phyloP scores from a whole-genome alignment of 768 basidiomycete genomes.

The Galerina marginata region DNA sequence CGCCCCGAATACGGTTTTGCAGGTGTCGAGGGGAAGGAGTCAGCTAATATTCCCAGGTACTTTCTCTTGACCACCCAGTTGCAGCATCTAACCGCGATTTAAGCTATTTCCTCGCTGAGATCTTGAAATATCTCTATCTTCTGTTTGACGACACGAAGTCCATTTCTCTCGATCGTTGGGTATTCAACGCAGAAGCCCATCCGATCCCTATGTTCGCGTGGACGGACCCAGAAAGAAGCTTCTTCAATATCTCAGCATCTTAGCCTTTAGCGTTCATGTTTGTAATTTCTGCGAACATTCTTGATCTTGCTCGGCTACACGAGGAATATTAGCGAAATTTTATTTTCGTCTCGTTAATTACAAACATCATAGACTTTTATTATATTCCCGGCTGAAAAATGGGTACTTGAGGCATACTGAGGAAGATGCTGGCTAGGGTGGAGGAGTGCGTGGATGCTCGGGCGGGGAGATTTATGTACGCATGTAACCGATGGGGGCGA shows the following conservation, averaged over 20 bases:
- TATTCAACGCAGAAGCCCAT: constrained; percentile 75
- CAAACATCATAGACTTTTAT: too few species aligned
- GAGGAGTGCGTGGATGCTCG: too few species aligned
- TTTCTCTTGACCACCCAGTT: constrained; percentile 13
- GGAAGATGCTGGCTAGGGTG: too few species aligned
- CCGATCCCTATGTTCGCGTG: constrained; percentile 72
- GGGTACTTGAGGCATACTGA: too few species aligned
- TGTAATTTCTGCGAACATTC: too few species aligned
- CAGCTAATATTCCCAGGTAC: constrained; percentile 73
- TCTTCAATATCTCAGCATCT: constrained; percentile 30
- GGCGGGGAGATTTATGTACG: too few species aligned
- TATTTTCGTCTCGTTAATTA: too few species aligned
- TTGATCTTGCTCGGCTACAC: too few species aligned
- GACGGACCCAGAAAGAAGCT: constrained; percentile 53
- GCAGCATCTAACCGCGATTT: not conserved
- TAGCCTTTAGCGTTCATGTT: too few species aligned
- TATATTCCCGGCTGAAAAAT: too few species aligned
- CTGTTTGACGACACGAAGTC: constrained; percentile 62
- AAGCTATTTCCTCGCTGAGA: constrained; percentile 53
- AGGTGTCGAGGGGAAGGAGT: constrained; percentile 40
- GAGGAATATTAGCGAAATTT: too few species aligned
- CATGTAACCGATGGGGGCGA: too few species aligned
- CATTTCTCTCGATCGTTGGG: constrained; percentile 58
- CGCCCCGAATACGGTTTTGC: constrained; percentile 65
- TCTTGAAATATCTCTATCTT: constrained; percentile 69